Evolutionary conservation across 108 stramenopile genomes (phyloP), one percentile per base, ranked within the genome.

Genomic region (Nitzschia sp.): DNA sequence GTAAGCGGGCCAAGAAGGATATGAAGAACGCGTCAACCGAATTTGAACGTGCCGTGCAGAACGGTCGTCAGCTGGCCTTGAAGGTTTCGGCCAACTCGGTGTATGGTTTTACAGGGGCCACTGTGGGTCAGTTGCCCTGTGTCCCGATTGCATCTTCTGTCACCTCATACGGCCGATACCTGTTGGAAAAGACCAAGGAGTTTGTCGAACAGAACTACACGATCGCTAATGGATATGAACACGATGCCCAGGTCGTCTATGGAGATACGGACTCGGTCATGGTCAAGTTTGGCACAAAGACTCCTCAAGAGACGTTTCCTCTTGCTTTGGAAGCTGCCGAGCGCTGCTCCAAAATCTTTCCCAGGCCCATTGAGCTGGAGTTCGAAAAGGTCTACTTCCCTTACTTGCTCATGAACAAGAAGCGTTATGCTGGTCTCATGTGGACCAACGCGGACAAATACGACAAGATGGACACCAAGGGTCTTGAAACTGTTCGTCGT

Each of bases 311-410:
- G 29, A 90, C 97, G 15, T 98, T 99, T 82, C 94, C 96, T 21
- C 80, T 98, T 32, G 97, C 97, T 0, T 79, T 95, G 23, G 85
- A 96, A 72, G 99, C 98, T 5, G 99, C 99, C 2, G 91, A 97
- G 29, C 92, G 95, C 47, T 93, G 95, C 35, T 95, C 97, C 11
- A 64, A 82, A 49, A 95, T 98, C 62, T 99, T 99, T 64, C 96
- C 97, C 13, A 78, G 88, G 29, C 99, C 99, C 23, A 92, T 92
- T 66, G 63, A 78, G 31, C 49, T 92, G 56, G 90, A 99, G 74
- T 99, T 99, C 66, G 99, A 99, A 77, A 99, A 99, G 88, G 97
- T 98, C 0, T 99, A 99, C 88, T 98, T 82, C 70, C 99, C 99
- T 5, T 98, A 96, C 81, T 86, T 99, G 72, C 90, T 99, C 48